Base-by-base conservation (phyloP, 768 basidiomycete genomes). In the Tulasnella sp. region DNA sequence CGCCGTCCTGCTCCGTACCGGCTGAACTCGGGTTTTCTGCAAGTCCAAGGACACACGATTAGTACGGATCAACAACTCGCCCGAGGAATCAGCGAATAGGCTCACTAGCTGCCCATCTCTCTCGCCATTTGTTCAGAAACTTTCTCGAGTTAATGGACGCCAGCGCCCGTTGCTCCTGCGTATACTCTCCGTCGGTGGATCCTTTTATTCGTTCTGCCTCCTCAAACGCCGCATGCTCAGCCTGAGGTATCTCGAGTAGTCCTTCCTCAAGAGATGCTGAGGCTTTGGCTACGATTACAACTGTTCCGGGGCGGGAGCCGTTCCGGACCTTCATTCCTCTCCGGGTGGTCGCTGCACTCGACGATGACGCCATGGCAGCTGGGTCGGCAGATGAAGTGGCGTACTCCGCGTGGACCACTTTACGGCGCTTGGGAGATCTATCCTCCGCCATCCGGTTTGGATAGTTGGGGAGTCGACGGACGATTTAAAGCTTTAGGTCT, bases 51-150 rank as follows among this genome's bases (percentile, higher is more conserved):
- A 1, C 26, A 67, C 16, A 67, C 23, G 26, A 67, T 67, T 10
- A 67, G 61, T 26, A 67, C 5, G 61, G 13, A 67, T 16, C 5
- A 32, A 40, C 40, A 9, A 3, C 16, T 13, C 29, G 26, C 61
- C 26, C 10, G 15, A 16, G 7, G 61, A 15, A 10, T 26, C 32
- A 67, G 51, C 20, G 11, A 2, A 67, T 18, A 6, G 11, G 16
- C 71, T 72, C 37, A 72, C 71, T 72, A 37, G 37, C 37, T 40
- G 71, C 71, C 71, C 71, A 72, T 40, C 71, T 29, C 29, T 72
- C 71, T 18, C 71, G 39, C 71, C 71, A 72, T 26, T 72, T 72
- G 71, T 72, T 72, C 5, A 72, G 71, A 46, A 72, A 72, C 37
- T 72, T 72, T 26, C 71, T 40, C 32, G 71, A 72, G 39, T 40